phyloP scores from a whole-genome alignment of 2,329 filamentous ascomycete genomes.

The Aspergillus aculeatinus region DNA sequence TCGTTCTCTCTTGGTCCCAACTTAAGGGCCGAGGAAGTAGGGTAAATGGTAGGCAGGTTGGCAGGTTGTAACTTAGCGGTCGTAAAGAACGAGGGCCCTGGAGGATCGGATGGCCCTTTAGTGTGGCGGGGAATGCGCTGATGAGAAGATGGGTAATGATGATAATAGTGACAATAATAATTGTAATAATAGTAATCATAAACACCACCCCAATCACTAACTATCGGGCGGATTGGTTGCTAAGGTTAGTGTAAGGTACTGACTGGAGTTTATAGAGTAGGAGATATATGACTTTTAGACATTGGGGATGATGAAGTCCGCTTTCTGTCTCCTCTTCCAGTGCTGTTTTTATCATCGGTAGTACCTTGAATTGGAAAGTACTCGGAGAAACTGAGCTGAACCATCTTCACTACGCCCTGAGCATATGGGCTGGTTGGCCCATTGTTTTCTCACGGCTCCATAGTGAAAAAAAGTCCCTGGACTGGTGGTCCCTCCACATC shows the following conservation, averaged over 20 bases:
- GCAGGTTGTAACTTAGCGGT: slow-evolving; percentile 1
- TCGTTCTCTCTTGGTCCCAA: slow-evolving; percentile 19
- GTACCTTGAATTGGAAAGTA: neutral
- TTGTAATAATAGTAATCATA: neutral
- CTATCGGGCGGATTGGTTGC: neutral
- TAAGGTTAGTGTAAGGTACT: neutral
- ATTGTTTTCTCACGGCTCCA: slow-evolving; percentile 3
- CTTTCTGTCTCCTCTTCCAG: neutral
- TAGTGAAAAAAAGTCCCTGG: slow-evolving; percentile 6
- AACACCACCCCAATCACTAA: neutral
- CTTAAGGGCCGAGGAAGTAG: slow-evolving; percentile 9
- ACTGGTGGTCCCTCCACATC: slow-evolving; percentile 17
- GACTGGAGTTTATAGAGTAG: neutral
- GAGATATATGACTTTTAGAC: neutral
- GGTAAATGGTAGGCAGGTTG: neutral
- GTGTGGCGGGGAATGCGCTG: slow-evolving; percentile 21
- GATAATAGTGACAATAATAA: neutral
- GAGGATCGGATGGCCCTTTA: slow-evolving; percentile 10
- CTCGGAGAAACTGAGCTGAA: neutral
- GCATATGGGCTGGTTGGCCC: slow-evolving; percentile 11
- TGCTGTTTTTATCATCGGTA: neutral
- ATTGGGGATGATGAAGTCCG: neutral
- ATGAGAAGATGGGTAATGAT: neutral
- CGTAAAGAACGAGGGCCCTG: slow-evolving; percentile 13
- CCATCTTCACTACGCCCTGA: slow-evolving; percentile 7